A percentile compares a stretch with the other conserved stretches of the same genome.
Conservation (phyloP, 75 land plant species). For the Pinus tabuliformis region DNA sequence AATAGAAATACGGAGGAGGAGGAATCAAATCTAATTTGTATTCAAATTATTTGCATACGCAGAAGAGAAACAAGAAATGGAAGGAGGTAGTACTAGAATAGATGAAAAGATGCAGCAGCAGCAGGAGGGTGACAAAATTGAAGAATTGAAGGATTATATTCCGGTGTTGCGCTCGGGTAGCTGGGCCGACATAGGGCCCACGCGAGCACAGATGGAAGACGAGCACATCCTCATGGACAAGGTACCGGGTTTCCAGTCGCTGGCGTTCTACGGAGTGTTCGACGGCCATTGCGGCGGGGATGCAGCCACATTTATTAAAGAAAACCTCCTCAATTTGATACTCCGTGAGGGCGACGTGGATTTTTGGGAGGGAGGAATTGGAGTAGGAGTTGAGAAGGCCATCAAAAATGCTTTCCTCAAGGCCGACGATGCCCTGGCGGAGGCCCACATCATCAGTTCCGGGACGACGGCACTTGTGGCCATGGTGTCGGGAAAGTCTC, state of each 20-base stretch:
- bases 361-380: background rate
- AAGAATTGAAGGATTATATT: constrained; percentile 6
- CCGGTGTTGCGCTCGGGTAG: constrained; percentile 29
- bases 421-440: background rate
- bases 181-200: constrained; percentile 18
- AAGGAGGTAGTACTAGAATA: too few species aligned
- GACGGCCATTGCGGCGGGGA: constrained; percentile 18
- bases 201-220: constrained; percentile 26
- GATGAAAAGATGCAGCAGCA: too few species aligned
- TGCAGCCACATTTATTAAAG: constrained; percentile 14
- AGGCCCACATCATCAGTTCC: background rate
- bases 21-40: too few species aligned
- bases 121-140: background rate
- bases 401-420: background rate
- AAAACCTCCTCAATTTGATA: constrained; percentile 7
- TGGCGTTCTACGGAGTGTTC: background rate
- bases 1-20: too few species aligned
- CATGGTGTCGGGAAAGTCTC: constrained; percentile 9
- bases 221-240: constrained; percentile 32
- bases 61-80: too few species aligned
- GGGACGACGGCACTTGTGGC: constrained; percentile 14
- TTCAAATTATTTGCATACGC: too few species aligned
- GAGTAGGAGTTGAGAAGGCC: background rate
- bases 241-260: background rate
- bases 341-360: background rate